Conservation (phyloP, 2,329 filamentous ascomycete species). For the Nigrospora oryzae region DNA sequence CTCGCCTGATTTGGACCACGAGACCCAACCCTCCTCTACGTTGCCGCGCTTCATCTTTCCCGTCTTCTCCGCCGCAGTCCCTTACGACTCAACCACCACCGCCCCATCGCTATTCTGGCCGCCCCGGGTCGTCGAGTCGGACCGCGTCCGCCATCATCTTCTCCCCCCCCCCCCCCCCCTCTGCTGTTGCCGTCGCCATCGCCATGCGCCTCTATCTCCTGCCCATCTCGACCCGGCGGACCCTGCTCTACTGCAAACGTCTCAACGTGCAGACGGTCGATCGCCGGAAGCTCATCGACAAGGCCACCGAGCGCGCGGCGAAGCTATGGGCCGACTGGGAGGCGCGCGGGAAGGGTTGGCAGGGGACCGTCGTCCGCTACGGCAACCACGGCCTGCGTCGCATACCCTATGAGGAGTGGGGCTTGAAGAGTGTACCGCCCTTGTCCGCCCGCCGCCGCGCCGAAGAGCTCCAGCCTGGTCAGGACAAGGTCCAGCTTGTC, state of each 20-base stretch:
- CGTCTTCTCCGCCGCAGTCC: too few species aligned
- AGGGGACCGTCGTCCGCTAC: conserved; percentile 75
- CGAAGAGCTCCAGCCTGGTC: conserved; percentile 49
- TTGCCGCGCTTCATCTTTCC: too few species aligned
- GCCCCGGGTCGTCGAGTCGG: too few species aligned
- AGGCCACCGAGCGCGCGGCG: conserved; percentile 61
- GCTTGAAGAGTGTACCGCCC: conserved; percentile 86
- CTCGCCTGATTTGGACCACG: too few species aligned
- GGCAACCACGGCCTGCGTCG: conserved; percentile 79
- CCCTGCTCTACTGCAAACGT: conserved; percentile 85
- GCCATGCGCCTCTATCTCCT: conserved; percentile 88
- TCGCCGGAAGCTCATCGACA: conserved; percentile 54
- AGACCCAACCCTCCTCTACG: too few species aligned
- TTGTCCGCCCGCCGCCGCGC: conserved; percentile 58
- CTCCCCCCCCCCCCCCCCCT: too few species aligned
- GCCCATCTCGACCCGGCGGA: conserved; percentile 83
- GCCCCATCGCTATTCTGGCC: too few species aligned
- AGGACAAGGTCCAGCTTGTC: conserved; percentile 61
- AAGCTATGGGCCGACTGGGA: conserved; percentile 84
- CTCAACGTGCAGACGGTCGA: conserved; percentile 47
- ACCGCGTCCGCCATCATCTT: too few species aligned
- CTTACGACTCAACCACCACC: too few species aligned
- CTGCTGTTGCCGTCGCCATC: too few species aligned
- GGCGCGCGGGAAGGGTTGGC: conserved; percentile 75
- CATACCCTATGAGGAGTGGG: conserved; percentile 97